Evolutionary conservation across 768 basidiomycete species (phyloP).

Genomic region (Cyclocybe aegerita): DNA sequence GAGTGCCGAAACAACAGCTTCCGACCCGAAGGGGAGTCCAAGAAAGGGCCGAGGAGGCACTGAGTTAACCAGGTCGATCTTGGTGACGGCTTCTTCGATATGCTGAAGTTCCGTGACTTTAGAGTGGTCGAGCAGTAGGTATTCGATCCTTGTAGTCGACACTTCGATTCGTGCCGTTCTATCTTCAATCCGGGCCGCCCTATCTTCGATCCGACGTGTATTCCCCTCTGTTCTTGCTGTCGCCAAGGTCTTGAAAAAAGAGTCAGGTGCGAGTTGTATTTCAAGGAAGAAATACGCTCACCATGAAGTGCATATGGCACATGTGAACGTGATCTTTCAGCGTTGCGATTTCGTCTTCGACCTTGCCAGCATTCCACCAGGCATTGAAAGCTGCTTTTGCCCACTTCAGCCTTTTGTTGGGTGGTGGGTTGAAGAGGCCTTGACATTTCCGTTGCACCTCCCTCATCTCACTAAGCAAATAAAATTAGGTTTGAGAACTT

Average conservation of each 20-base stretch:
- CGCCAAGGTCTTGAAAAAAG: not conserved
- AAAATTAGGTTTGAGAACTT: not conserved
- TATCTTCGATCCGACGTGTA: not conserved
- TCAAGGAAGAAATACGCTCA: not conserved
- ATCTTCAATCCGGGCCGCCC: no score
- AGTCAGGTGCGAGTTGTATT: not conserved
- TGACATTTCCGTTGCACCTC: not conserved
- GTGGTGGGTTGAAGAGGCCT: not conserved
- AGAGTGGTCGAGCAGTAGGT: no score
- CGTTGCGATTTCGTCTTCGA: not conserved
- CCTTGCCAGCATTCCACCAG: constrained; percentile 1
- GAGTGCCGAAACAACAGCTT: not conserved
- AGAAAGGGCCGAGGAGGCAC: not conserved
- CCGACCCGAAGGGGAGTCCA: not conserved
- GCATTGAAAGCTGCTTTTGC: not conserved
- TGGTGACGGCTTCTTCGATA: not conserved
- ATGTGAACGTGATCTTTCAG: not conserved
- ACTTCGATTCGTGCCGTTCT: no score
- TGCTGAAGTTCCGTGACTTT: no score
- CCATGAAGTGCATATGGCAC: constrained; percentile 1
- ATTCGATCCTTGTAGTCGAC: no score
- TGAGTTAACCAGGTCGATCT: not conserved
- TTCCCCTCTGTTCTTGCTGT: not conserved
- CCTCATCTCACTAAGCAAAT: not conserved
- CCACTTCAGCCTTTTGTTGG: not conserved